phyloP scores from a whole-genome alignment of 2,329 filamentous ascomycete species.

The Aureobasidium sp. region DNA sequence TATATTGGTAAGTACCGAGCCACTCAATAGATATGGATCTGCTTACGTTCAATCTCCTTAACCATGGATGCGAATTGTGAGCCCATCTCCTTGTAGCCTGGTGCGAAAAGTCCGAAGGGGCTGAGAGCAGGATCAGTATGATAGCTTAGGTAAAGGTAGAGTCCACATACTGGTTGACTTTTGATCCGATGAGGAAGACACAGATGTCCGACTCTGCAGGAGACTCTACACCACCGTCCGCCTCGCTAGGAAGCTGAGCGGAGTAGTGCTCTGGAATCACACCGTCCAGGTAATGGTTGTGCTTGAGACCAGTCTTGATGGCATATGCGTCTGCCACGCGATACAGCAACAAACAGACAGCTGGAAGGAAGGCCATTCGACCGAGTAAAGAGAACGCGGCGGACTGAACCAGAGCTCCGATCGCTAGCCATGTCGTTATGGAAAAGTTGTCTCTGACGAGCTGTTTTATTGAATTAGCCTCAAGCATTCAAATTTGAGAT shows the following conservation, averaged over 20 bases:
- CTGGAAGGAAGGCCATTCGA: constrained; percentile 30
- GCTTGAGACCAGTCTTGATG: constrained; percentile 27
- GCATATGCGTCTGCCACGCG: constrained; percentile 28
- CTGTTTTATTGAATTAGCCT: constrained; percentile 11
- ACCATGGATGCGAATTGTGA: constrained; percentile 35
- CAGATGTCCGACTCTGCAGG: constrained; percentile 27
- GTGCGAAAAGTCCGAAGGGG: constrained; percentile 42
- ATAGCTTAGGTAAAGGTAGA: background rate
- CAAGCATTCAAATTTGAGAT: background rate
- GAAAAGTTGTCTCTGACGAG: constrained; percentile 31
- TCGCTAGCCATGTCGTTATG: constrained; percentile 34
- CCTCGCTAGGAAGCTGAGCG: constrained; percentile 31
- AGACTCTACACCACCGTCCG: constrained; percentile 25
- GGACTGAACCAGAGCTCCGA: constrained; percentile 34
- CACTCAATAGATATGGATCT: too few species aligned
- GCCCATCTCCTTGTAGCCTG: constrained; percentile 35
- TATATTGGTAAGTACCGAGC: background rate
- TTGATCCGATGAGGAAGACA: constrained; percentile 33
- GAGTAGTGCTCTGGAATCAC: constrained; percentile 30
- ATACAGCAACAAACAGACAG: constrained; percentile 27
- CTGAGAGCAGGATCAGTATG: constrained; percentile 15
- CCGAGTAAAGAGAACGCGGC: constrained; percentile 29
- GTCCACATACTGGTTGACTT: constrained; percentile 25
- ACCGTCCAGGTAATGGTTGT: constrained; percentile 32
- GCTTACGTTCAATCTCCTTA: constrained; percentile 20